A percentile compares a stretch with the other conserved stretches of the same genome.
These are phyloP conservation scores for Podospora tetraspora DNA, from an alignment of 495 filamentous ascomycete species.

Conservation along the genomic window DNA sequence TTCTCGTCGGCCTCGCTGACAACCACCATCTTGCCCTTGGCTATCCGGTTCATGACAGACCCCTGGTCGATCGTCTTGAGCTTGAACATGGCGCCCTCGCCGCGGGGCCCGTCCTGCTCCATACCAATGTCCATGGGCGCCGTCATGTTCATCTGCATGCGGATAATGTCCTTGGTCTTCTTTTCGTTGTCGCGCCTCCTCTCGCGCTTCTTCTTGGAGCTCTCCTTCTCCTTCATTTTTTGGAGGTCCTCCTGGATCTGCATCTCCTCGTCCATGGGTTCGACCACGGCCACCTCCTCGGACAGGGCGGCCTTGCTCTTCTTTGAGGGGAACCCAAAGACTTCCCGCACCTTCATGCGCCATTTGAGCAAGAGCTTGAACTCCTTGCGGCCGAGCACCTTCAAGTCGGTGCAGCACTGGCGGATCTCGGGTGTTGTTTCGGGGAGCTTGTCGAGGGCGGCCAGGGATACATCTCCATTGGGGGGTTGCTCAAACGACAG, in stretches of 20 bases:
- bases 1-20: slow-evolving; percentile 43
- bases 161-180: slow-evolving; percentile 82
- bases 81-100: slow-evolving; percentile 75
- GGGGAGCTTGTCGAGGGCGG: slow-evolving; percentile 80
- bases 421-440: slow-evolving; percentile 88
- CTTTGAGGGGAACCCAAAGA: slow-evolving; percentile 70
- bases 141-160: slow-evolving; percentile 96
- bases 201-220: slow-evolving; percentile 68
- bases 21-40: slow-evolving; percentile 69
- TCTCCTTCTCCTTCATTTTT: slow-evolving; percentile 70
- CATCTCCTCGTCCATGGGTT: slow-evolving; percentile 89
- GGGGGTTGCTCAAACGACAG: slow-evolving; percentile 71
- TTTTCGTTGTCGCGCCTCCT: slow-evolving; percentile 79
- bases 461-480: slow-evolving; percentile 79
- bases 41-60: slow-evolving; percentile 61
- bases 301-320: slow-evolving; percentile 58
- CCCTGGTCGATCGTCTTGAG: slow-evolving; percentile 73
- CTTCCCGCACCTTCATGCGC: slow-evolving; percentile 83
- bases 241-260: slow-evolving; percentile 83
- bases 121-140: slow-evolving; percentile 93
- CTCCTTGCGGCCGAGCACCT: slow-evolving; percentile 87
- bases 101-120: slow-evolving; percentile 75
- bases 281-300: slow-evolving; percentile 74
- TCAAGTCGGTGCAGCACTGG: slow-evolving; percentile 79
- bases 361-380: slow-evolving; percentile 91